Evolutionary conservation across 2,329 filamentous ascomycete species (phyloP).

Genomic region (Neodidymelliopsis sp.): DNA sequence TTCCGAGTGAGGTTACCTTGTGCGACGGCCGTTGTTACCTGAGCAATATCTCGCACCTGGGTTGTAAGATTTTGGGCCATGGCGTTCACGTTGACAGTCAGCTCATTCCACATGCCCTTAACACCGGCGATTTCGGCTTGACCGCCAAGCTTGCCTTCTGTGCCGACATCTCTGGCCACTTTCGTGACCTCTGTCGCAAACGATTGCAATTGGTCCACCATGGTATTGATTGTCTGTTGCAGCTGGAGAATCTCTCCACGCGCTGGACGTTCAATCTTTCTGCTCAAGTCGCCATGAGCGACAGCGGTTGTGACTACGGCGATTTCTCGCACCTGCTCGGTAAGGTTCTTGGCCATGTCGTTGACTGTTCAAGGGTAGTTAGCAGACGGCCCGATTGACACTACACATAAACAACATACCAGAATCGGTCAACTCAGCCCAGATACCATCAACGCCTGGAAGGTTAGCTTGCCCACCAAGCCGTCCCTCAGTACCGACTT

Average conservation of each 20-base stretch:
- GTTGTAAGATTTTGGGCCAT: slow-evolving; percentile 63
- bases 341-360: slow-evolving; percentile 98
- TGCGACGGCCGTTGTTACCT: slow-evolving; percentile 61
- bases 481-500: slow-evolving; percentile 94
- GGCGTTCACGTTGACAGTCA: slow-evolving; percentile 64
- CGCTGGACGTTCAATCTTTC: slow-evolving; percentile 94
- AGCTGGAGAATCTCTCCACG: slow-evolving; percentile 93
- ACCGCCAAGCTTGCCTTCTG: slow-evolving; percentile 68
- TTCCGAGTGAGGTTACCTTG: slow-evolving; percentile 61
- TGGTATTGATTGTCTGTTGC: slow-evolving; percentile 83
- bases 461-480: slow-evolving; percentile 94
- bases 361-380: slow-evolving; percentile 68
- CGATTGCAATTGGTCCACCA: slow-evolving; percentile 71
- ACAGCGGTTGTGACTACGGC: slow-evolving; percentile 96
- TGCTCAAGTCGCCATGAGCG: slow-evolving; percentile 89
- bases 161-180: slow-evolving; percentile 70
- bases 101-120: slow-evolving; percentile 70
- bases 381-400: slow-evolving; percentile 36
- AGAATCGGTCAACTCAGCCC: slow-evolving; percentile 86
- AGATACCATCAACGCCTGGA: slow-evolving; percentile 92
- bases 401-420: slow-evolving; percentile 48
- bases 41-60: slow-evolving; percentile 61
- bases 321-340: slow-evolving; percentile 96
- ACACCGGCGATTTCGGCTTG: slow-evolving; percentile 71
- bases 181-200: slow-evolving; percentile 71